Conservation (phyloP, 257 asterid species). For the Nicotiana benthamiana region DNA sequence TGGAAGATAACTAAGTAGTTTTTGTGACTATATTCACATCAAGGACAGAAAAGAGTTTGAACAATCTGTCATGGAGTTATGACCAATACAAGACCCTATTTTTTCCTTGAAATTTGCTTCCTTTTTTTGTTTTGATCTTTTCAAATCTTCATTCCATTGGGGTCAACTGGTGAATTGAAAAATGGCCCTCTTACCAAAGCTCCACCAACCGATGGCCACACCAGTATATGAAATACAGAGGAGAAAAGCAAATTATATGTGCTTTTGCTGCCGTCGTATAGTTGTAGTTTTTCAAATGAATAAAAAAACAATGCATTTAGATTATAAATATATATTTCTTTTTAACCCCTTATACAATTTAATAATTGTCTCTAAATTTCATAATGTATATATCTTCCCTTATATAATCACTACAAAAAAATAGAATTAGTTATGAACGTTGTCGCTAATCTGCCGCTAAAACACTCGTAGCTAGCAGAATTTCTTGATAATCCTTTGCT, state of each 20-base stretch:
- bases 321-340: too few relatives aligned
- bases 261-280: background rate
- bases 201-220: background rate
- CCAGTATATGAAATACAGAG: background rate
- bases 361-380: too few relatives aligned
- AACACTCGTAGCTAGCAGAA: too few relatives aligned
- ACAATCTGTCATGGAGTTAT: background rate
- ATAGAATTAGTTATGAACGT: too few relatives aligned
- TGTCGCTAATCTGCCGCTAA: too few relatives aligned
- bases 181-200: background rate
- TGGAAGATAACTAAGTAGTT: background rate
- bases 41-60: background rate
- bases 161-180: background rate
- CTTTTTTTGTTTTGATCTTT: background rate
- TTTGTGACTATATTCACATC: background rate
- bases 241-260: background rate
- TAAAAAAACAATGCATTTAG: too few relatives aligned
- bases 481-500: too few relatives aligned
- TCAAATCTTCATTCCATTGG: background rate
- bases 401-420: too few relatives aligned
- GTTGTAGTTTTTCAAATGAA: background rate
- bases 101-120: background rate
- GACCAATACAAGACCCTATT: background rate
- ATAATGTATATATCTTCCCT: too few relatives aligned
- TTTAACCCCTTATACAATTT: too few relatives aligned